A percentile compares a stretch with the other conserved stretches of the same genome.
These are phyloP conservation scores for Melampsora americana DNA, from an alignment of 1,284 basidiomycete species.

Conservation along the genomic window DNA sequence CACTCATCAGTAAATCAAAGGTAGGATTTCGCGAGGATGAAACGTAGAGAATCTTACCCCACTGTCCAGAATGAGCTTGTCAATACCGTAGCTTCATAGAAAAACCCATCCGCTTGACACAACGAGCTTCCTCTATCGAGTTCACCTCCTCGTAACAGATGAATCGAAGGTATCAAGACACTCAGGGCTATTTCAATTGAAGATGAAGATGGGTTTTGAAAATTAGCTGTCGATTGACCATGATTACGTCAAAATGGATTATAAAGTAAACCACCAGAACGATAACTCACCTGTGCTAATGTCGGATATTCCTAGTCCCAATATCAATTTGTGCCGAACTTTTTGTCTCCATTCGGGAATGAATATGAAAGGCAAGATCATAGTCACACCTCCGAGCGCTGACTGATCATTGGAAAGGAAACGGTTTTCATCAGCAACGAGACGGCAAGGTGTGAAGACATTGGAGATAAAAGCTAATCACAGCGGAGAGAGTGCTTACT, in stretches of 20 bases:
- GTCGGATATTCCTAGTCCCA: slow-evolving; percentile 8
- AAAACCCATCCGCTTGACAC: slow-evolving; percentile 5
- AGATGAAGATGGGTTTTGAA: not conserved
- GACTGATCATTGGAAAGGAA: not conserved
- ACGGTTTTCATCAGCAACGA: not conserved
- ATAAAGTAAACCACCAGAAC: not conserved
- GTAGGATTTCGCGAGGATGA: not conserved
- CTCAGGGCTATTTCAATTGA: not conserved
- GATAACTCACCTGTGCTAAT: not conserved
- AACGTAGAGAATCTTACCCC: not conserved
- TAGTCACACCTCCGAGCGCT: not conserved
- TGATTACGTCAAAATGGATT: too few species aligned
- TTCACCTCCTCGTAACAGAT: not conserved
- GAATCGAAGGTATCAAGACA: not conserved
- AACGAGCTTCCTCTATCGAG: not conserved
- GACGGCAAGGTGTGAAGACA: not conserved
- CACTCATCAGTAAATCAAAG: not conserved
- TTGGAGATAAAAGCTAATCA: not conserved
- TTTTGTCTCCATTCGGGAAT: not conserved
- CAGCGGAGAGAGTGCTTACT: not conserved
- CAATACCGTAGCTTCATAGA: slow-evolving; percentile 1
- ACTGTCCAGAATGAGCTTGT: slow-evolving; percentile 6
- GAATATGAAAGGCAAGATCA: slow-evolving; percentile 1
- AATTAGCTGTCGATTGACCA: not conserved
- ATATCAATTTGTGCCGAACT: not conserved